Percentiles rank a stretch among this genome's conserved stretches.
phyloP scores from a whole-genome alignment of 2,329 filamentous ascomycete species.

The Xylaria sp. region DNA sequence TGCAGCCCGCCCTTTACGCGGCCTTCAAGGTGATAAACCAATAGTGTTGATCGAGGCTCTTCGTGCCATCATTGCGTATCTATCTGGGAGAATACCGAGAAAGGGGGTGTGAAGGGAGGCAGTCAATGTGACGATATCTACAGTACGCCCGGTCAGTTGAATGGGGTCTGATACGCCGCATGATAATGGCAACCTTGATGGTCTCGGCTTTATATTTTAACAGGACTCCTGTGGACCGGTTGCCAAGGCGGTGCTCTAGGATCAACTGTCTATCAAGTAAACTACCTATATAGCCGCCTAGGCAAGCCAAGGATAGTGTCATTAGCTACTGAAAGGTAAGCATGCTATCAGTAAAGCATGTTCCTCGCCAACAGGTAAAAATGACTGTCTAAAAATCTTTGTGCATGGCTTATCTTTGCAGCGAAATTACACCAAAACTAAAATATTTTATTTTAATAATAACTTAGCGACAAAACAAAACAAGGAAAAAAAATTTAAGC shows the following conservation, averaged over 20 bases:
- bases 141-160: not conserved
- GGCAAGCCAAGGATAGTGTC: not conserved
- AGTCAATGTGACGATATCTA: not conserved
- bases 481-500: too few species aligned
- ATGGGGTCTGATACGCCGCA: not conserved
- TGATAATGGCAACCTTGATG: conserved; percentile 2
- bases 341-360: too few species aligned
- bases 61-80: not conserved
- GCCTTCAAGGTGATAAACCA: not conserved
- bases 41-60: not conserved
- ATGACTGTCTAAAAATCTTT: too few species aligned
- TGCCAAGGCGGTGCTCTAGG: conserved; percentile 13
- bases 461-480: too few species aligned
- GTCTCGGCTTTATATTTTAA: not conserved
- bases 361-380: not conserved
- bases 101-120: not conserved
- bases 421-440: too few species aligned
- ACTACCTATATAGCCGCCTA: not conserved
- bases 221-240: conserved; percentile 22
- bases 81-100: not conserved
- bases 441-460: too few species aligned
- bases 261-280: conserved; percentile 1
- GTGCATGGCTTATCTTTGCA: too few species aligned
- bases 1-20: not conserved
- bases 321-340: not conserved